Base-by-base conservation (phyloP, 305 asterid species). In the Fraxinus velutina region DNA sequence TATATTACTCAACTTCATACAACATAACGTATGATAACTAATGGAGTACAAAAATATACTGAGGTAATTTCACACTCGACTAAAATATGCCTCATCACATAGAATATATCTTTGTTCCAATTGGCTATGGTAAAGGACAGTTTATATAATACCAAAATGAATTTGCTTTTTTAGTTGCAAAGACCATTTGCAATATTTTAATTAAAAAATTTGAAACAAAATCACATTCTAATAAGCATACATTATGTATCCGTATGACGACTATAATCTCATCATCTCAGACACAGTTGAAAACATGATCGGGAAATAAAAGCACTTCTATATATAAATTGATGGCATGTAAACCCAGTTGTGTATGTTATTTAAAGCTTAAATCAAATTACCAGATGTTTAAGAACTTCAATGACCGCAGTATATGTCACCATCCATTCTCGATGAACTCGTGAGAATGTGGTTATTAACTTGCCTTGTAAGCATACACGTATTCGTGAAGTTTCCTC, bases 371-470 rank as follows among this genome's bases (percentile, higher is more conserved):
- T 39, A 1, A 39, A 39, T 39, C 50, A 39, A 39, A 39, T 39
- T 1, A 39, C 50, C 50, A 9, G 64, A 15, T 52, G 7, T 24
- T 52, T n/a, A 52, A 15, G 24, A 52, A 52, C 64, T 55, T n/a
- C 9, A 55, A 27, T 27, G 29, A 27, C 29, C 29, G 29, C 29
- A 27, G 75, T 22, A 75, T 47, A 70, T 75, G 37, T 33, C 76
- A 79, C 47, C 36, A 64, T 75, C 70, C 29, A 12, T 32, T 70
- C 7, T 33, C 42, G 37, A 52, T 9, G 47, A 33, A 50, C 70
- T 80, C 39, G 60, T 3, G 19, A 27, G 47, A 17, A 27, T 24
- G 5, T 66, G 64, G 21, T 81, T 33, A 57, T 86, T 84, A 78
- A 84, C 50, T 57, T 27, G 29, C 29, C 29, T 27, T 27, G 29